A percentile compares a stretch with the other conserved stretches of the same genome.
phyloP scores from a whole-genome alignment of 805 yeast species.

The Candida oleophila region DNA sequence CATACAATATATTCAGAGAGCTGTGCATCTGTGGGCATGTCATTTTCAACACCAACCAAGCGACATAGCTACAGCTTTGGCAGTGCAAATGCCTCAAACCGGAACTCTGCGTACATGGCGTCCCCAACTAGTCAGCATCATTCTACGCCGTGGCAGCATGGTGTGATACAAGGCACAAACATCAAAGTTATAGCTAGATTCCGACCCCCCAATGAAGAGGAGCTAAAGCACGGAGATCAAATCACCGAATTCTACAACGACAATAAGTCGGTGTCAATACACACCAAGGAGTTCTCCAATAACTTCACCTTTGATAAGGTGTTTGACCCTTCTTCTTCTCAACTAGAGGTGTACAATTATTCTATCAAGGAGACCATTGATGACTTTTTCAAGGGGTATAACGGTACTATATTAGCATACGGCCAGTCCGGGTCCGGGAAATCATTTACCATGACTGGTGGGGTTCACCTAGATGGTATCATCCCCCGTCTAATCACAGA shows the following conservation, averaged over 20 bases:
- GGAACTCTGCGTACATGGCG: background rate
- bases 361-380: slow-evolving; percentile 63
- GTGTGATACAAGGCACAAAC: slow-evolving; percentile 21
- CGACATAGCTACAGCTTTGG: slow-evolving; percentile 4
- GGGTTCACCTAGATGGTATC: slow-evolving; percentile 46
- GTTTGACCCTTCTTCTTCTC: slow-evolving; percentile 51
- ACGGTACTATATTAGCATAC: slow-evolving; percentile 74
- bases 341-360: slow-evolving; percentile 56
- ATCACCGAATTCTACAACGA: slow-evolving; percentile 15
- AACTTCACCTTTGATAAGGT: slow-evolving; percentile 65
- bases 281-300: slow-evolving; percentile 24
- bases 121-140: background rate
- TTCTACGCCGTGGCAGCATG: background rate
- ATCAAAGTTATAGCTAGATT: slow-evolving; percentile 73
- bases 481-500: slow-evolving; percentile 71
- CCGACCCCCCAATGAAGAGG: slow-evolving; percentile 53
- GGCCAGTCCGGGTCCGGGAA: slow-evolving; percentile 83
- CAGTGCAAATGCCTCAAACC: background rate
- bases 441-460: slow-evolving; percentile 74
- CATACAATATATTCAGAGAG: too few species aligned
- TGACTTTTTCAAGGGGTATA: slow-evolving; percentile 72
- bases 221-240: slow-evolving; percentile 17
- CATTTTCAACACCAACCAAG: slow-evolving; percentile 3
- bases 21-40: background rate
- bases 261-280: slow-evolving; percentile 25